Base-by-base conservation (phyloP, 2,329 filamentous ascomycete genomes). In the Huntiella moniliformis region DNA sequence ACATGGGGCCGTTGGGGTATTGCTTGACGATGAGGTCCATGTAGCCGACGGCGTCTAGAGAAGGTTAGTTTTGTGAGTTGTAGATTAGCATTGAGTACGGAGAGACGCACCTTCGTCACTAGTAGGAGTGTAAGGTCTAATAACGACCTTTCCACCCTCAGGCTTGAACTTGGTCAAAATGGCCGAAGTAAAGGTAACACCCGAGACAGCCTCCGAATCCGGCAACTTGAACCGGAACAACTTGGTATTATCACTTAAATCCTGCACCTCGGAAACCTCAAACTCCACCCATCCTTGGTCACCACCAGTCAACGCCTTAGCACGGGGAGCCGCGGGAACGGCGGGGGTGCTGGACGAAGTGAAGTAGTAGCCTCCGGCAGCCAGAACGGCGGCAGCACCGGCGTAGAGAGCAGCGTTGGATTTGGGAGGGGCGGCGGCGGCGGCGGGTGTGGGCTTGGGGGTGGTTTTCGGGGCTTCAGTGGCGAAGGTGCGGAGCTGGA, bases 191-290 rank as follows among this genome's bases (percentile, higher is more conserved):
- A 94, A 67, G 33, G 73, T 64, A 49, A 98, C 67, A 38, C 91
- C 91, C 49, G 83, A 88, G 45, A 93, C 79, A 63, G 80, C 75
- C 60, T 94, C 81, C 52, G 75, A 70, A 60, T 92, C 82, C 12
- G 84, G 83, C 38, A 96, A 76, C 56, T 79, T 77, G 65, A 98
- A 96, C 55, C 82, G 78, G 60, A 96, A 71, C 56, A 74, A 79
- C 77, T 96, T 96, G 56, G 86, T 92, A 71, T 96, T 96, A 71
- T 87, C 82, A 69, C 85, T 95, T 66, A 95, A 64, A 39, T 69
- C 65, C 65, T 93, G 81, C 42, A 86, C 73, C 47, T 79, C 76
- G 47, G 84, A 74, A 47, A 96, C 70, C 65, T 82, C 78, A 54
- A 96, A 71, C 51, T 77, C 77, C 52, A 95, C 62, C 65, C 86